A percentile compares a stretch with the other conserved stretches of the same genome.
Conservation (phyloP, 2,329 filamentous ascomycete genomes). For the Fusarium nelsonii region DNA sequence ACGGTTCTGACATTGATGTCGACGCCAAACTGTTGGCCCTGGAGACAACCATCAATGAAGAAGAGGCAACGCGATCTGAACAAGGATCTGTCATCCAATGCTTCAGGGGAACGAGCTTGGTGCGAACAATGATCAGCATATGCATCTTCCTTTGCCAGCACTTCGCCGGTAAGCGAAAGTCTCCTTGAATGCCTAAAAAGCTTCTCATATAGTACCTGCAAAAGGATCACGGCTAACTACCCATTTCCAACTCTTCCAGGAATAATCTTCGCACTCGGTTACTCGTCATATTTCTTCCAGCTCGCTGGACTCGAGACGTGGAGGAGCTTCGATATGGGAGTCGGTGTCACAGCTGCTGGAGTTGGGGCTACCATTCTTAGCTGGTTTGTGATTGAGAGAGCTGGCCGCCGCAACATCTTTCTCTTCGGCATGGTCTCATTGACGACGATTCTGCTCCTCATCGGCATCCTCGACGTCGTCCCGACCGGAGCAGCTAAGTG, state of each 20-base stretch:
- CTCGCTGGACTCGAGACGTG: slow-evolving; percentile 52
- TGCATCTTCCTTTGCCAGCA: slow-evolving; percentile 57
- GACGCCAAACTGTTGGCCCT: slow-evolving; percentile 52
- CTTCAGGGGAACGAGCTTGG: slow-evolving; percentile 58
- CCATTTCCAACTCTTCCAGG: too few species aligned
- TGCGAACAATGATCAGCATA: slow-evolving; percentile 57
- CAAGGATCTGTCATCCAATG: slow-evolving; percentile 51
- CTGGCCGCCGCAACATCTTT: slow-evolving; percentile 58
- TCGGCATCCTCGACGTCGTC: slow-evolving; percentile 52
- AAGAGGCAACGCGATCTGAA: slow-evolving; percentile 46
- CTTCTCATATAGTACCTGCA: too few species aligned
- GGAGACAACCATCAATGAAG: slow-evolving; percentile 51
- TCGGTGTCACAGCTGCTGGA: slow-evolving; percentile 58
- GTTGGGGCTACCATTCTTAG: slow-evolving; percentile 54
- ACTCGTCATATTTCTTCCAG: slow-evolving; percentile 57
- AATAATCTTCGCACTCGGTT: slow-evolving; percentile 58
- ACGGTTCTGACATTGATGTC: slow-evolving; percentile 50
- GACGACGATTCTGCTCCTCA: slow-evolving; percentile 54
- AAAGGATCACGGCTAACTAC: too few species aligned
- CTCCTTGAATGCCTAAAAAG: too few species aligned
- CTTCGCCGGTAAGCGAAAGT: slow-evolving; percentile 52
- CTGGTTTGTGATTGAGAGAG: slow-evolving; percentile 56
- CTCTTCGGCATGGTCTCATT: slow-evolving; percentile 57
- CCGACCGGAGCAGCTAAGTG: slow-evolving; percentile 40
- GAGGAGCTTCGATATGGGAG: slow-evolving; percentile 55